Evolutionary conservation across 225 moss, liverwort and hornwort species (phyloP).

Genomic region (Anthoceros angustus): DNA sequence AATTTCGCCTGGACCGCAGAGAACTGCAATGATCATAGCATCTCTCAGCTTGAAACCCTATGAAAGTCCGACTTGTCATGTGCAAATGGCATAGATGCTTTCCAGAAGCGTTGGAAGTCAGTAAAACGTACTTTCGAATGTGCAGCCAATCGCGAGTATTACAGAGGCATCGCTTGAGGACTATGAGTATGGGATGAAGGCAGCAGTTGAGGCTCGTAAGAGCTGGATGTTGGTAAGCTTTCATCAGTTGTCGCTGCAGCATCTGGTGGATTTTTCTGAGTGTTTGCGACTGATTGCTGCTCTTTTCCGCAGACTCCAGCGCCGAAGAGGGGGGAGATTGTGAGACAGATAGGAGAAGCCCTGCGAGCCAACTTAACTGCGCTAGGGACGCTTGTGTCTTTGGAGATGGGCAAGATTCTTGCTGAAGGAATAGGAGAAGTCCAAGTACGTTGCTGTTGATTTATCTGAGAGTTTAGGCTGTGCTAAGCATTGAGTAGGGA

Average conservation of each 20-base stretch:
- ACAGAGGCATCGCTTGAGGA: conserved; percentile 64
- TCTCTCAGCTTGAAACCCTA: too few relatives aligned
- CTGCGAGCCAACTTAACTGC: conserved; percentile 52
- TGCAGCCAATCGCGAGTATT: conserved; percentile 69
- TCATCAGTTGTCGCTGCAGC: background rate
- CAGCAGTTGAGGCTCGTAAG: conserved; percentile 47
- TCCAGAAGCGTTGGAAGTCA: too few relatives aligned
- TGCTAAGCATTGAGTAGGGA: background rate
- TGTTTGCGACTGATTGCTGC: background rate
- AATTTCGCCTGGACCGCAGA: too few relatives aligned
- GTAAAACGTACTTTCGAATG: background rate
- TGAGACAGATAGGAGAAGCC: conserved; percentile 81
- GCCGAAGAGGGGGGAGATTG: conserved; percentile 89
- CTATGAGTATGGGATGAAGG: conserved; percentile 50
- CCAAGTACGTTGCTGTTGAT: conserved; percentile 29
- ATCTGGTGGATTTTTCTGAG: background rate
- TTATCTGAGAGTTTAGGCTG: background rate
- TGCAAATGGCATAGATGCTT: too few relatives aligned
- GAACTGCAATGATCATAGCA: too few relatives aligned
- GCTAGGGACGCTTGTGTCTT: conserved; percentile 73
- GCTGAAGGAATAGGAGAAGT: conserved; percentile 93
- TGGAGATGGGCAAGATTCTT: conserved; percentile 97
- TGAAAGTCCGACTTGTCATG: too few relatives aligned
- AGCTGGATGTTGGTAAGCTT: conserved; percentile 79
- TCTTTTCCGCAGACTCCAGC: conserved; percentile 50